Evolutionary conservation across 176 grass and related monocot genomes (phyloP).

Genomic region (Aegilops speltoides): DNA sequence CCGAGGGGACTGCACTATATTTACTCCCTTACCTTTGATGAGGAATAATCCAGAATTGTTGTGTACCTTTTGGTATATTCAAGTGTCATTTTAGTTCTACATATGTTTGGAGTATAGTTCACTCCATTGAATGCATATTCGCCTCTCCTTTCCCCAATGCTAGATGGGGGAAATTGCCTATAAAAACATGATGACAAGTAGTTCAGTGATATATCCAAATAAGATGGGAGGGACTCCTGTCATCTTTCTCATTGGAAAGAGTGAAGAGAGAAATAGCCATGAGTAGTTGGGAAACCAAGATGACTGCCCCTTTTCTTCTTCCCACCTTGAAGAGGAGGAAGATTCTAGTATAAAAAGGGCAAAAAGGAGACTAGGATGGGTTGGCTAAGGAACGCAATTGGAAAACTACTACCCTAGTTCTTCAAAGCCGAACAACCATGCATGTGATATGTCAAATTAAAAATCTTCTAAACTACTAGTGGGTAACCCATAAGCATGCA

Average conservation of each 20-base stretch:
- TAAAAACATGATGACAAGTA: not conserved
- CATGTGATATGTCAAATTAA: not conserved
- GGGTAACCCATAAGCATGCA: not conserved
- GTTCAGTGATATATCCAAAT: not conserved
- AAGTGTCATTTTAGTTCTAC: not conserved
- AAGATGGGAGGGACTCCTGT: not conserved
- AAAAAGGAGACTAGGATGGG: not conserved
- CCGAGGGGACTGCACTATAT: not conserved
- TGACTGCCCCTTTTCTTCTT: conserved; percentile 7
- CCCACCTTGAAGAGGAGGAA: conserved; percentile 22
- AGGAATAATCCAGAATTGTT: not conserved
- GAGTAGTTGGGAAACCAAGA: conserved; percentile 30
- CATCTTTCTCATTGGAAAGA: conserved; percentile 27
- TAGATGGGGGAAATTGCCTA: not conserved
- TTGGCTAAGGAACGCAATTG: not conserved
- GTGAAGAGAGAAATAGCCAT: not conserved
- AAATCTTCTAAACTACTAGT: not conserved
- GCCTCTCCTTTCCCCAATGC: not conserved
- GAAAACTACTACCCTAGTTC: not conserved
- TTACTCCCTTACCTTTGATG: not conserved
- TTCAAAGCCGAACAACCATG: not conserved
- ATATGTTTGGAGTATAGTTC: not conserved
- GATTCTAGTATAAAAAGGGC: not conserved
- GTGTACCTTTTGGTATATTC: not conserved
- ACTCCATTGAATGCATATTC: not conserved